A percentile compares a stretch with the other conserved stretches of the same genome.
phyloP scores from a whole-genome alignment of 2,329 filamentous ascomycete species.

The Pseudocercospora vitis region DNA sequence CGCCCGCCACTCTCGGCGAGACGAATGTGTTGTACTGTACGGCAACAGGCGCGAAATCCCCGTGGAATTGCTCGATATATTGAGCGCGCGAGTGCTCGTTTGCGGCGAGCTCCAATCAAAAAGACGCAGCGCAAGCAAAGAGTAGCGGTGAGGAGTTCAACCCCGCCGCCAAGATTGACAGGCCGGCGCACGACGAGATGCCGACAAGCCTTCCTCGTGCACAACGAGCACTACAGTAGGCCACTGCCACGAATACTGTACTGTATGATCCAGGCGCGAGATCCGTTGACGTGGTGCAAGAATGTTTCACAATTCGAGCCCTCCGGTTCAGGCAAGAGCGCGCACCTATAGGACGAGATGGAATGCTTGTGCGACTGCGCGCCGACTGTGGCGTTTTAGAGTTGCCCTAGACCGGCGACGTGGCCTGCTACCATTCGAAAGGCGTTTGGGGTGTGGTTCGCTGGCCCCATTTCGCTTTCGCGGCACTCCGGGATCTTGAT shows the following conservation, averaged over 20 bases:
- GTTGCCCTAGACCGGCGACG: constrained; percentile 35
- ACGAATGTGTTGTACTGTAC: constrained; percentile 27
- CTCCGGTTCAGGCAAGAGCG: constrained; percentile 18
- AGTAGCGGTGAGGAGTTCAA: constrained; percentile 22
- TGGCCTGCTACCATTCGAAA: constrained; percentile 32
- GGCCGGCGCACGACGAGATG: no score
- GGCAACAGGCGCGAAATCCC: constrained; percentile 19
- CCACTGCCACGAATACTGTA: constrained; percentile 9
- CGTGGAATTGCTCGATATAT: constrained; percentile 19
- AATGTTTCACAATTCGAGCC: constrained; percentile 17
- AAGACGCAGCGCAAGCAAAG: constrained; percentile 5
- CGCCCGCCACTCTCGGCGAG: constrained; percentile 17
- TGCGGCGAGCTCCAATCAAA: constrained; percentile 24
- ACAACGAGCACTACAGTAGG: constrained; percentile 13
- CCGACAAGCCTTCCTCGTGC: constrained; percentile 24
- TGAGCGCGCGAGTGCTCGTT: constrained; percentile 19
- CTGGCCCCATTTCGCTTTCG: constrained; percentile 15
- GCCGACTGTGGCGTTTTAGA: constrained; percentile 26
- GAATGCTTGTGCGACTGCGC: constrained; percentile 22
- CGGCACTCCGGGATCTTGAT: constrained; percentile 11
- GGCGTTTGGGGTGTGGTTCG: constrained; percentile 26
- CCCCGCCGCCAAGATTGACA: constrained; percentile 18
- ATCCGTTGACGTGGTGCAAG: constrained; percentile 8
- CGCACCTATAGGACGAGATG: constrained; percentile 24
- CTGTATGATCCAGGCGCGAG: constrained; percentile 3